These are phyloP conservation scores for Naganishia vaughanmartiniae DNA, from an alignment of 768 basidiomycete species.

Conservation along the genomic window DNA sequence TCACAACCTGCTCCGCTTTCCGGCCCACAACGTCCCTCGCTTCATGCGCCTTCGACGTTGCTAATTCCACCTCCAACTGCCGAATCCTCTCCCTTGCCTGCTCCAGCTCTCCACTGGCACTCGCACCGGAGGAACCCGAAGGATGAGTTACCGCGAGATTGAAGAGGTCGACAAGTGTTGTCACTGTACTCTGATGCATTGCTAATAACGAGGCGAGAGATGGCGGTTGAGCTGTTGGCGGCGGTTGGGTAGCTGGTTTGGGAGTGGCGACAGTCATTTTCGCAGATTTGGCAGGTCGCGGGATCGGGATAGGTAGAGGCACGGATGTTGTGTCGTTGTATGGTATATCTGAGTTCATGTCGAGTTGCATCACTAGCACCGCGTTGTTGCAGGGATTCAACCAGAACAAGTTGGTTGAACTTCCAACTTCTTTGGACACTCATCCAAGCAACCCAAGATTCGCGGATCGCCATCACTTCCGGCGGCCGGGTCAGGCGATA, in stretches of 20 bases:
- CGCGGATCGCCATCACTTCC: neutral
- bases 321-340: neutral
- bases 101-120: neutral
- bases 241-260: neutral
- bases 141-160: conserved; percentile 4
- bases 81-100: neutral
- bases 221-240: neutral
- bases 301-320: conserved; percentile 10
- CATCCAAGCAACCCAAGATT: too few species aligned
- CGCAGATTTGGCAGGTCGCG: neutral
- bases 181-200: conserved; percentile 4
- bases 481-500: neutral
- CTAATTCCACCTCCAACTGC: conserved; percentile 29
- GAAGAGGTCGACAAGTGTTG: conserved; percentile 12
- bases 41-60: conserved; percentile 25
- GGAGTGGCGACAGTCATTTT: neutral
- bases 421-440: too few species aligned
- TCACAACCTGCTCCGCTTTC: neutral
- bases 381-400: neutral
- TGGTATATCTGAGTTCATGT: neutral
- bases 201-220: conserved; percentile 3
- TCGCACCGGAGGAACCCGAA: neutral
- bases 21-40: neutral
- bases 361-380: neutral
- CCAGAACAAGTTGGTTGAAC: neutral